Evolutionary conservation across 2,329 filamentous ascomycete genomes (phyloP).

Genomic region (Hypoxylon sp.): DNA sequence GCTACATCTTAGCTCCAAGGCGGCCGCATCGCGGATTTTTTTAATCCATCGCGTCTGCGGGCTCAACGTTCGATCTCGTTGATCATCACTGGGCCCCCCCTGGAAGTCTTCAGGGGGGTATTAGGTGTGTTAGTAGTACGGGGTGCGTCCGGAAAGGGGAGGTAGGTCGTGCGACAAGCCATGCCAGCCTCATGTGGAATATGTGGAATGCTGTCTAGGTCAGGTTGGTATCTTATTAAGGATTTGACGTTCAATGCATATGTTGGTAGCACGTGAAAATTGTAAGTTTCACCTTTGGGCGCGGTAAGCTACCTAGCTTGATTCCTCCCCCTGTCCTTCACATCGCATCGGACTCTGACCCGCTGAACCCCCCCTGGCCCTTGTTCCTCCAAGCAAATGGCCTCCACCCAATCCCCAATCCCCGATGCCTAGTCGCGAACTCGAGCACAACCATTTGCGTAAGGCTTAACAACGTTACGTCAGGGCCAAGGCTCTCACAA

Average conservation of each 20-base stretch:
- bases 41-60: conserved; percentile 14
- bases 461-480: conserved; percentile 33
- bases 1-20: conserved; percentile 26
- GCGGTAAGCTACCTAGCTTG: neutral
- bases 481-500: conserved; percentile 15
- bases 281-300: conserved; percentile 6
- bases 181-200: neutral
- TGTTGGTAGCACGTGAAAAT: conserved; percentile 13
- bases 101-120: neutral
- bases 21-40: conserved; percentile 10
- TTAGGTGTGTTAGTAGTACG: neutral
- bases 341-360: neutral
- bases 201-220: neutral
- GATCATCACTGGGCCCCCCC: neutral
- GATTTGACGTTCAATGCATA: neutral
- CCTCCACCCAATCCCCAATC: conserved; percentile 12
- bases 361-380: conserved; percentile 1
- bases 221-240: neutral
- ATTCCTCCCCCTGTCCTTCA: conserved; percentile 12
- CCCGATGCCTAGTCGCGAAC: conserved; percentile 9
- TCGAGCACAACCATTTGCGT: conserved; percentile 9
- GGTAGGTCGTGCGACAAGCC: neutral
- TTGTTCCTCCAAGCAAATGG: conserved; percentile 9
- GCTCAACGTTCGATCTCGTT: neutral
- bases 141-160: conserved; percentile 2